These are phyloP conservation scores for Alternaria brassicae DNA, from an alignment of 2,329 filamentous ascomycete genomes.

Conservation along the genomic window DNA sequence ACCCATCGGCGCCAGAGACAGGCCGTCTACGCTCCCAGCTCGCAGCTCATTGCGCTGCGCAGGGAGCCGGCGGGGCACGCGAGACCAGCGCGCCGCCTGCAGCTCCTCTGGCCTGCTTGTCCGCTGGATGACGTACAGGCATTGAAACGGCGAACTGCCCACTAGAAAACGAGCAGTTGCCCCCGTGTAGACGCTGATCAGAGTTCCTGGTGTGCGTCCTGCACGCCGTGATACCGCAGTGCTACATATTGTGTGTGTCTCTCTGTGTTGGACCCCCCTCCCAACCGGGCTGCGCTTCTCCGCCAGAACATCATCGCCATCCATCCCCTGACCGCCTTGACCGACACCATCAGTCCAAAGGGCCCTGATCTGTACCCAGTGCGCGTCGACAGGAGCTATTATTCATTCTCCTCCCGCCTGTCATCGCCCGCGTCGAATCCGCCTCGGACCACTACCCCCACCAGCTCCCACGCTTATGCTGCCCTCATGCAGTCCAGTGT, in stretches of 20 bases:
- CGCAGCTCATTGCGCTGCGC: constrained; percentile 1
- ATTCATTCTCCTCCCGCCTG: constrained; percentile 23
- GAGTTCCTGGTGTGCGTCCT: constrained; percentile 25
- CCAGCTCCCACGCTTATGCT: constrained; percentile 51
- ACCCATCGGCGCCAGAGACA: constrained; percentile 1
- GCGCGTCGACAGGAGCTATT: constrained; percentile 17
- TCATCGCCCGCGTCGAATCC: constrained; percentile 22
- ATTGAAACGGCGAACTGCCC: constrained; percentile 26
- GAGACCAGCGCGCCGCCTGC: constrained; percentile 21
- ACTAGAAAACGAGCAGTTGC: constrained; percentile 37
- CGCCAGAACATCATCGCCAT: constrained; percentile 7
- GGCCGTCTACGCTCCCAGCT: not conserved
- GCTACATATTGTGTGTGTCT: constrained; percentile 6
- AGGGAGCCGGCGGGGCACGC: constrained; percentile 26
- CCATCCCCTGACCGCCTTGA: not conserved
- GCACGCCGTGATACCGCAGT: constrained; percentile 22
- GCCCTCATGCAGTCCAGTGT: constrained; percentile 52
- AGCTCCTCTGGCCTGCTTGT: constrained; percentile 24
- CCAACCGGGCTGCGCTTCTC: constrained; percentile 26
- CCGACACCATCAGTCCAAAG: constrained; percentile 3
- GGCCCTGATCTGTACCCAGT: not conserved
- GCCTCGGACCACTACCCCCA: constrained; percentile 37
- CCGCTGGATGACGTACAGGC: constrained; percentile 23
- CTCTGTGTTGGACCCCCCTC: constrained; percentile 14
- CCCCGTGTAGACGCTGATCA: constrained; percentile 39